A percentile compares a stretch with the other conserved stretches of the same genome.
Conservation (phyloP, 306 rosid genomes). For the Dryas drummondii region DNA sequence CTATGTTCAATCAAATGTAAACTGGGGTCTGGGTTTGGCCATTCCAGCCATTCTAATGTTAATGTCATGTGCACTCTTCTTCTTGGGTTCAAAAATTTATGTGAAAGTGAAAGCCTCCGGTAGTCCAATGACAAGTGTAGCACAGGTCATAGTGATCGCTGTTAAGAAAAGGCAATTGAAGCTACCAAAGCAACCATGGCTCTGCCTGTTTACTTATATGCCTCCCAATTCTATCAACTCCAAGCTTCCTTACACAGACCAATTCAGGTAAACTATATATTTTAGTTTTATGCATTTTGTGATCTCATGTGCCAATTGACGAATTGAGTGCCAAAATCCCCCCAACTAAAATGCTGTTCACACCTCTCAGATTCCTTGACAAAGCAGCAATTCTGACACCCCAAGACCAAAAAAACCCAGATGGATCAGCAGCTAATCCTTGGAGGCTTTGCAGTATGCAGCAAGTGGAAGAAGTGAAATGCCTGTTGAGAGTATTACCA, state of each 20-base stretch:
- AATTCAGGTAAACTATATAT: slow-evolving; percentile 56
- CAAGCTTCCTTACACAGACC: slow-evolving; percentile 60
- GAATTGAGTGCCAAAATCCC: background rate
- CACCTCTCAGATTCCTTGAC: slow-evolving; percentile 51
- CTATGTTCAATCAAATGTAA: slow-evolving; percentile 71
- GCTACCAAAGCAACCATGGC: slow-evolving; percentile 47
- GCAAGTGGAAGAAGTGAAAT: slow-evolving; percentile 89
- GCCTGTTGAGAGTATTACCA: slow-evolving; percentile 68
- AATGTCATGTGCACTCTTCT: slow-evolving; percentile 51
- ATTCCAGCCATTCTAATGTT: slow-evolving; percentile 82
- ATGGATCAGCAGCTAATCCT: slow-evolving; percentile 70
- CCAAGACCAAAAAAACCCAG: slow-evolving; percentile 47
- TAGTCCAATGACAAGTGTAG: slow-evolving; percentile 73
- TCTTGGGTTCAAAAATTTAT: slow-evolving; percentile 63
- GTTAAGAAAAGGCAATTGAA: slow-evolving; percentile 53
- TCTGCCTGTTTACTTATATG: slow-evolving; percentile 54
- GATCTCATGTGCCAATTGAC: background rate
- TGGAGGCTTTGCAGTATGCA: slow-evolving; percentile 82
- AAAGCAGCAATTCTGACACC: slow-evolving; percentile 70
- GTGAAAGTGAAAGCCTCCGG: slow-evolving; percentile 79
- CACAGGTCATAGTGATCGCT: slow-evolving; percentile 64
- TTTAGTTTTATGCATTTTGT: background rate
- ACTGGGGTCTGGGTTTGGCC: slow-evolving; percentile 76
- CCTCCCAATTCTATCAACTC: slow-evolving; percentile 59
- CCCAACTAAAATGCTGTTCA: background rate